Evolutionary conservation across 2,329 filamentous ascomycete species (phyloP).

Genomic region (Hymenoscyphus infarciens): DNA sequence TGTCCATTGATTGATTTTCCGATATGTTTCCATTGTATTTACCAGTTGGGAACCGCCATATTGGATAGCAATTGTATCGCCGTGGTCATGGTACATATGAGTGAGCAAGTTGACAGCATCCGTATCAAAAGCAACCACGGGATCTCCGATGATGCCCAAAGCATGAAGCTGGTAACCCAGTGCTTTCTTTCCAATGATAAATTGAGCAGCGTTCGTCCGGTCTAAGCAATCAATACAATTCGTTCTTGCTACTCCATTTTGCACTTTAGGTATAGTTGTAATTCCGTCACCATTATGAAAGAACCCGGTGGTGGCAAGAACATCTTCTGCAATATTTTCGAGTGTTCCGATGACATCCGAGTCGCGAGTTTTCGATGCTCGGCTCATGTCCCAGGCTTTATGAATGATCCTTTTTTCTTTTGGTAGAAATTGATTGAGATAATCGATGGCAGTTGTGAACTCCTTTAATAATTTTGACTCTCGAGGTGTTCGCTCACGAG

Average conservation of each 20-base stretch:
- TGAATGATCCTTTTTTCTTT: conserved; percentile 82
- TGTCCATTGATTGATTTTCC: conserved; percentile 98
- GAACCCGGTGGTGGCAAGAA: conserved; percentile 82
- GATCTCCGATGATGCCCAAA: conserved; percentile 77
- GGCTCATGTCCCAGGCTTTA: conserved; percentile 97
- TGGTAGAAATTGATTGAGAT: conserved; percentile 92
- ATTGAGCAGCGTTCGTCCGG: conserved; percentile 95
- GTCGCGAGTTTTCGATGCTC: conserved; percentile 85
- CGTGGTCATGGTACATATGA: conserved; percentile 97
- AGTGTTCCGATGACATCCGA: conserved; percentile 93
- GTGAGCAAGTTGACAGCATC: conserved; percentile 96
- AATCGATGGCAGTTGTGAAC: conserved; percentile 81
- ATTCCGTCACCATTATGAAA: conserved; percentile 85
- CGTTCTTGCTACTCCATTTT: conserved; percentile 89
- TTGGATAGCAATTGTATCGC: conserved; percentile 95
- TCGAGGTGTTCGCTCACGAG: conserved; percentile 80
- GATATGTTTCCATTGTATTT: conserved; percentile 98
- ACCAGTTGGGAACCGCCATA: conserved; percentile 97
- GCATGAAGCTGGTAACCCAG: conserved; percentile 90
- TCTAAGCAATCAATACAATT: conserved; percentile 99
- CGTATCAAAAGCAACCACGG: conserved; percentile 84
- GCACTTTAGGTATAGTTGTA: conserved; percentile 63
- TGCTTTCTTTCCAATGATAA: conserved; percentile 93
- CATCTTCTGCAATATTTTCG: conserved; percentile 83
- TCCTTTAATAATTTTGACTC: conserved; percentile 89